phyloP scores from a whole-genome alignment of 441 rosid species.

The Hura crepitans region DNA sequence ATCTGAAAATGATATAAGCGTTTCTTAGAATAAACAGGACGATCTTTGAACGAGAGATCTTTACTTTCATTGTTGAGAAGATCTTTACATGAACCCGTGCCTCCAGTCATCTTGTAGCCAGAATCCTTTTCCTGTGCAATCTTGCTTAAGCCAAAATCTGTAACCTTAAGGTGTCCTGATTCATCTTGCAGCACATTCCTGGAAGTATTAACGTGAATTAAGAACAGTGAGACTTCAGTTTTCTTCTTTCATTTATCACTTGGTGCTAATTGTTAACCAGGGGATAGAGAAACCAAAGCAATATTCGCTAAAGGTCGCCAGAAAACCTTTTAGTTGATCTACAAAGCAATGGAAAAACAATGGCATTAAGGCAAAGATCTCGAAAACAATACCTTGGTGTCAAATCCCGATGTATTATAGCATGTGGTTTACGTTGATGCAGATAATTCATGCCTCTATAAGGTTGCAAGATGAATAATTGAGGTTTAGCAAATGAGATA shows the following conservation, averaged over 20 bases:
- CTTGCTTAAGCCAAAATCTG: conserved; percentile 66
- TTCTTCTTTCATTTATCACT: background rate
- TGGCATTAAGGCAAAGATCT: conserved; percentile 4
- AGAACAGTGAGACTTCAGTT: conserved; percentile 1
- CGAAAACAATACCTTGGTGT: conserved; percentile 47
- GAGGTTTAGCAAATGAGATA: background rate
- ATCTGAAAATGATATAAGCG: conserved; percentile 33
- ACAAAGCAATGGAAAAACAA: background rate
- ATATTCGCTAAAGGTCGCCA: background rate
- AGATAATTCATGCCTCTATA: conserved; percentile 71
- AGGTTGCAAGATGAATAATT: conserved; percentile 3
- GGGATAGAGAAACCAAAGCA: background rate
- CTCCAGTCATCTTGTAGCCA: conserved; percentile 58
- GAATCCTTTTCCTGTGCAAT: conserved; percentile 53
- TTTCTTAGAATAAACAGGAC: conserved; percentile 2
- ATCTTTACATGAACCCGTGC: conserved; percentile 55
- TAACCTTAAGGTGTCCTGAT: conserved; percentile 62
- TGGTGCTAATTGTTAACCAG: background rate
- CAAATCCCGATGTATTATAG: conserved; percentile 59
- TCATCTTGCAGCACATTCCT: conserved; percentile 60
- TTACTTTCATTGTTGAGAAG: conserved; percentile 6
- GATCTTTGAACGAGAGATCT: background rate
- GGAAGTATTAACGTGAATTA: conserved; percentile 1
- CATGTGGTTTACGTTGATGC: conserved; percentile 55
- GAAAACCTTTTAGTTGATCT: background rate